Base-by-base conservation (phyloP, 495 filamentous ascomycete species). In the Trichoderma reesei region DNA sequence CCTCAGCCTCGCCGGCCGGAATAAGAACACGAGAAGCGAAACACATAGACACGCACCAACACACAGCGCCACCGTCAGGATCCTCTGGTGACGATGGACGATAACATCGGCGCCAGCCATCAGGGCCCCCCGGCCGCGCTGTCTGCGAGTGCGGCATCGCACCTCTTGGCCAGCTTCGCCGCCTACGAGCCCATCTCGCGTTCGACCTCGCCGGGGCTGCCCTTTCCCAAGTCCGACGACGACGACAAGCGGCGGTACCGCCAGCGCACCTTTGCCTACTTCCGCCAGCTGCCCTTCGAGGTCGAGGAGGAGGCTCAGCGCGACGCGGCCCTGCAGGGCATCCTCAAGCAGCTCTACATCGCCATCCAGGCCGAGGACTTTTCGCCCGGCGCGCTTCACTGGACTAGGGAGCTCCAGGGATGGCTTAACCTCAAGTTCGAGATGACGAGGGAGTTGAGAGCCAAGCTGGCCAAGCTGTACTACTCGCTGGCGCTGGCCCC, bases 361-460 rank as follows among this genome's bases (percentile, higher is more conserved):
- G 82, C 92, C 36, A 83, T 98, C 65, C 87, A 91, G 72, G 88
- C 94, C 16, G 91, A 96, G 41, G 95, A 99, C 73, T 98, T 98
- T 74, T 84, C 87, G 61, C 90, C 94, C 0, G 95, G 94, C 16
- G 94, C 94, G 13, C 81, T 96, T 26, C 92, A 98, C 75, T 99
- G 95, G 95, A 97, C 94, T 63, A 85, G 94, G 68, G 93, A 98
- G 80, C 86, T 99, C 26, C 84, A 91, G 71, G 91, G 89, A 76
- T 99, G 94, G 95, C 80, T 99, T 33, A 87, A 87, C 9, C 83
- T 98, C 71, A 99, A 99, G 77, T 99, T 97, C 72, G 95, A 98
- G 76, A 89, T 94, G 64, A 90, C 92, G 54, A 83, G 87, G 63
- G 86, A 85, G 65, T 86, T 93, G 54, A 82, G 94, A 60, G 84